These are phyloP conservation scores for Pseudocercospora pini-densiflorae DNA, from an alignment of 2,329 filamentous ascomycete species.

Conservation along the genomic window DNA sequence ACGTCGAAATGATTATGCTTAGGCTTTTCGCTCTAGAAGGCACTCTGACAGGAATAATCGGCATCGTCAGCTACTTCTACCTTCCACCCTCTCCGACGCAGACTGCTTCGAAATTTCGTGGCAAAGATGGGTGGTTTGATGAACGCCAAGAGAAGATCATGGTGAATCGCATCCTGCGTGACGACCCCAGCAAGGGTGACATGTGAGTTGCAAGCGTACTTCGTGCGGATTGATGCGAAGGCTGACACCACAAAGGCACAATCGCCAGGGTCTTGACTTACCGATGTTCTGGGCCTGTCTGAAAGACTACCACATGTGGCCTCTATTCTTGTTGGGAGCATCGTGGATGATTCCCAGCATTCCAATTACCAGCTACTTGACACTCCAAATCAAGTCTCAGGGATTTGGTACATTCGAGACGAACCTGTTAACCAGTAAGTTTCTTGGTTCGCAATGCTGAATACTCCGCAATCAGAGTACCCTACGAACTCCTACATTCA, in stretches of 20 bases:
- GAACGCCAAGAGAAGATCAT: slow-evolving; percentile 67
- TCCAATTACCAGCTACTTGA: slow-evolving; percentile 47
- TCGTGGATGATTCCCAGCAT: slow-evolving; percentile 47
- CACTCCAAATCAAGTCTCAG: slow-evolving; percentile 45
- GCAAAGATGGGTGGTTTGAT: slow-evolving; percentile 65
- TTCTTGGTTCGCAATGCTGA: too few species aligned
- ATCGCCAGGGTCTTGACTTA: slow-evolving; percentile 56
- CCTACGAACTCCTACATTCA: too few species aligned
- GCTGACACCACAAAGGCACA: slow-evolving; percentile 55
- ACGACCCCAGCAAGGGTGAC: slow-evolving; percentile 64
- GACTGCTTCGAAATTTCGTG: slow-evolving; percentile 65
- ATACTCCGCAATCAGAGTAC: too few species aligned
- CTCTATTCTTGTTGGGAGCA: slow-evolving; percentile 56
- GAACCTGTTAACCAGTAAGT: slow-evolving; percentile 44
- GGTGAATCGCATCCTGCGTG: slow-evolving; percentile 65
- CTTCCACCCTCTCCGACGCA: slow-evolving; percentile 66
- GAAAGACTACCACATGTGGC: slow-evolving; percentile 63
- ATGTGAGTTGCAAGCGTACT: slow-evolving; percentile 55
- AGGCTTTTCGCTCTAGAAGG: slow-evolving; percentile 64
- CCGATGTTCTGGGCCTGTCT: slow-evolving; percentile 57
- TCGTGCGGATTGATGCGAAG: slow-evolving; percentile 51
- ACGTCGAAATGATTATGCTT: slow-evolving; percentile 51
- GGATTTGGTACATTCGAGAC: slow-evolving; percentile 50
- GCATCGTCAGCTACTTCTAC: slow-evolving; percentile 58
- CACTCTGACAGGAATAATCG: slow-evolving; percentile 57